These are phyloP conservation scores for Aspergillus pseudoglaucus DNA, from an alignment of 2,329 filamentous ascomycete genomes.

Conservation along the genomic window DNA sequence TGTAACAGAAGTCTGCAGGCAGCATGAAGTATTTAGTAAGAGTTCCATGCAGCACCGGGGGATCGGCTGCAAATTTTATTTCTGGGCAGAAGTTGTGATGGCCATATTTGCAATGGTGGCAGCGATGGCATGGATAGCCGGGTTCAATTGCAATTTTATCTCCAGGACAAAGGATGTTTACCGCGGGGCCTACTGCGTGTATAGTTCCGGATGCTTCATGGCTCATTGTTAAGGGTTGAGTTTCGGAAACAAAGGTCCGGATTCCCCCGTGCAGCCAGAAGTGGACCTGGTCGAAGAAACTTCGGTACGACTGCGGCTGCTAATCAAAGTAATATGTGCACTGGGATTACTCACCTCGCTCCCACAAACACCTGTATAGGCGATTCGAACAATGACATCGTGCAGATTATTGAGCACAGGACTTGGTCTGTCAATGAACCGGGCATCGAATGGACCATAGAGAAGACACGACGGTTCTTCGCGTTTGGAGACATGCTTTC, in stretches of 20 bases:
- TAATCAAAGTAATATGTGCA: not conserved
- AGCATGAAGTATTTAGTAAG: conserved; percentile 34
- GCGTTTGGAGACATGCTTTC: conserved; percentile 3
- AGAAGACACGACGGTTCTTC: conserved; percentile 38
- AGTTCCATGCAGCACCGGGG: conserved; percentile 33
- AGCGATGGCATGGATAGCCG: conserved; percentile 30
- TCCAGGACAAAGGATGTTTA: conserved; percentile 20
- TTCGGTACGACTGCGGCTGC: no score
- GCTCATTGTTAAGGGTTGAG: conserved; percentile 25
- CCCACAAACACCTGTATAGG: conserved; percentile 41
- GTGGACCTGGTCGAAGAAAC: conserved; percentile 22
- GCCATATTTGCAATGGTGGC: conserved; percentile 32
- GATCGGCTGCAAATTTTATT: conserved; percentile 37
- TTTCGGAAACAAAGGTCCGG: conserved; percentile 20
- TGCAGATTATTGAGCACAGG: conserved; percentile 29
- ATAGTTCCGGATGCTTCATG: conserved; percentile 32
- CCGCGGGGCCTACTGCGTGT: conserved; percentile 20
- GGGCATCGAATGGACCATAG: conserved; percentile 32
- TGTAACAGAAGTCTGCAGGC: conserved; percentile 37
- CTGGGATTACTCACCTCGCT: conserved; percentile 25
- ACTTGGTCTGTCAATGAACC: conserved; percentile 32
- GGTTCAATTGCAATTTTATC: conserved; percentile 35
- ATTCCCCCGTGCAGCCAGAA: conserved; percentile 37
- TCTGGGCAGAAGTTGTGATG: conserved; percentile 37
- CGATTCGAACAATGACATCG: conserved; percentile 41